Evolutionary conservation across 768 basidiomycete genomes (phyloP).

Genomic region (Cyathus striatus): DNA sequence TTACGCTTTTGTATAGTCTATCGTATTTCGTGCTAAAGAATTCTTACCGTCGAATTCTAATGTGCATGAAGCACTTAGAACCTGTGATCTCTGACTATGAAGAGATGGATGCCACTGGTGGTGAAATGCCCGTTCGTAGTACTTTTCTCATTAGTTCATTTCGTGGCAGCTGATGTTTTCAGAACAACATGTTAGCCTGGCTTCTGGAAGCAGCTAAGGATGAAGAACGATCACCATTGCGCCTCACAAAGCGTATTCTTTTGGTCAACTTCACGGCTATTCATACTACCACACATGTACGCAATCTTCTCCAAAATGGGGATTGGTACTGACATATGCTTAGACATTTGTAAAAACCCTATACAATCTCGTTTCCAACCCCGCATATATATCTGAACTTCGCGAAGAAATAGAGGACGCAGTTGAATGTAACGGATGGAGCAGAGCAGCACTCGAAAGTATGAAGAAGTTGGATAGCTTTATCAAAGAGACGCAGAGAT

Average conservation of each 20-base stretch:
- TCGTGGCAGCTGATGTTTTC: too few species aligned
- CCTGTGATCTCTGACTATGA: too few species aligned
- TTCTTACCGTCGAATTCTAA: too few species aligned
- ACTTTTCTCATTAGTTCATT: too few species aligned
- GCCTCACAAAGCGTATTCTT: constrained; percentile 23
- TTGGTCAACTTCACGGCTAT: constrained; percentile 33
- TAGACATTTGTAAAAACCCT: constrained; percentile 22
- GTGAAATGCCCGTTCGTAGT: too few species aligned
- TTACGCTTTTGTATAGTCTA: too few species aligned
- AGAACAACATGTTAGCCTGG: constrained; percentile 17
- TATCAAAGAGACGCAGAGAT: constrained; percentile 32
- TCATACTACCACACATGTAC: constrained; percentile 36
- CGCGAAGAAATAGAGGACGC: constrained; percentile 24
- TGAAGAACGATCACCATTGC: constrained; percentile 14
- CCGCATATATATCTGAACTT: constrained; percentile 16
- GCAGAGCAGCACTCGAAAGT: constrained; percentile 28
- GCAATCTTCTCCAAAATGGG: not conserved
- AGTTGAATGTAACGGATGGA: constrained; percentile 28
- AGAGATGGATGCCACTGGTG: too few species aligned
- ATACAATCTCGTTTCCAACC: constrained; percentile 20
- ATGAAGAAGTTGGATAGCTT: constrained; percentile 42
- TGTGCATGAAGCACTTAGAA: constrained; percentile 4
- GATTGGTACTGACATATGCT: not conserved
- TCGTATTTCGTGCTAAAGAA: too few species aligned
- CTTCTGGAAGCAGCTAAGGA: constrained; percentile 17